Conservation (phyloP, 2,329 filamentous ascomycete genomes). For the Daldinia eschscholtzii region DNA sequence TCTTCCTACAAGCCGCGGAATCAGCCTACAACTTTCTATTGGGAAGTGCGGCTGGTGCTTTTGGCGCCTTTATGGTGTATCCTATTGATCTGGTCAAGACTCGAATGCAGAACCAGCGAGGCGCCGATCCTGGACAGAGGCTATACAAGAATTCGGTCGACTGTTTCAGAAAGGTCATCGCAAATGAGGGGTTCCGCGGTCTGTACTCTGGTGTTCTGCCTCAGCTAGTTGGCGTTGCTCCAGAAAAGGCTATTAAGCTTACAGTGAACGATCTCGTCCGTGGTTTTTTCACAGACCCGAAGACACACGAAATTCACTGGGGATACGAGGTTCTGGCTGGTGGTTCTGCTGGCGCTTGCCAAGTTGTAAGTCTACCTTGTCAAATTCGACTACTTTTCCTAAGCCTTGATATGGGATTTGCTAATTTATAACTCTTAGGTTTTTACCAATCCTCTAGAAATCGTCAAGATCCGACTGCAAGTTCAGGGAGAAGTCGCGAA, state of each 20-base stretch:
- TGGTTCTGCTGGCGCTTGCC: conserved; percentile 90
- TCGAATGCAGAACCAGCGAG: conserved; percentile 96
- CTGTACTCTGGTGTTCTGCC: conserved; percentile 95
- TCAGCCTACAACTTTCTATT: conserved; percentile 92
- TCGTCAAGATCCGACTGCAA: conserved; percentile 98
- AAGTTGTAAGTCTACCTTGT: conserved; percentile 79
- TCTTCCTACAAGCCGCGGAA: conserved; percentile 76
- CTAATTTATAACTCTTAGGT: conserved; percentile 62
- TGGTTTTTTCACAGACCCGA: conserved; percentile 77
- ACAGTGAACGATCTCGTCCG: conserved; percentile 97
- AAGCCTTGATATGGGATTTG: background rate
- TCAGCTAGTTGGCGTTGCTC: conserved; percentile 96
- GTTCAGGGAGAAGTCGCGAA: conserved; percentile 97
- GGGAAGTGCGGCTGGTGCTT: conserved; percentile 91
- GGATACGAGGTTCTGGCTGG: conserved; percentile 85
- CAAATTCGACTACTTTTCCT: background rate
- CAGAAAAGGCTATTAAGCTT: conserved; percentile 99
- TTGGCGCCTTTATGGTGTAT: conserved; percentile 99
- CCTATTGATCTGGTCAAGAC: conserved; percentile 99
- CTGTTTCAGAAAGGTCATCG: conserved; percentile 91
- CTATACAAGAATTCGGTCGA: conserved; percentile 98
- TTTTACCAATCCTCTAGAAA: conserved; percentile 98
- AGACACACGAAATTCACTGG: conserved; percentile 78
- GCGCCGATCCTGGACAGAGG: conserved; percentile 82
- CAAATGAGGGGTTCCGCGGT: conserved; percentile 89